These are phyloP conservation scores for Fusarium pilosicola DNA, from an alignment of 2,329 filamentous ascomycete species.

Conservation along the genomic window DNA sequence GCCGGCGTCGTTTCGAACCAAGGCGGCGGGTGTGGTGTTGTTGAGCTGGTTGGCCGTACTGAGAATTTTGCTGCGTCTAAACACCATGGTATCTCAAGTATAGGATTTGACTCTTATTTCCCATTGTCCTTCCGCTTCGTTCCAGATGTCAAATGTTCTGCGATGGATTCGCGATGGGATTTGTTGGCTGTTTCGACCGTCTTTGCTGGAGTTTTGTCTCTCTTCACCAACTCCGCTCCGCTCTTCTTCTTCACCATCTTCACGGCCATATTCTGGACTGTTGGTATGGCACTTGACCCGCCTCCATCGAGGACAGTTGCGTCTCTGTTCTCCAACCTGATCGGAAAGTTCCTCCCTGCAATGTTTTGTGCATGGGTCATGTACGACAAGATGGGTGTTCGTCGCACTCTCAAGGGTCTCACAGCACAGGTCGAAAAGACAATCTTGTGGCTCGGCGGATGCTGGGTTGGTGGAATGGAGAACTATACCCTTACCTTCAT, in stretches of 20 bases:
- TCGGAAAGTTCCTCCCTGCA: constrained; percentile 87
- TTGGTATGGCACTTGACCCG: constrained; percentile 89
- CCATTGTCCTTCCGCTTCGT: constrained; percentile 87
- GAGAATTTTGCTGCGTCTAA: constrained; percentile 70
- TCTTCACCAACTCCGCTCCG: constrained; percentile 82
- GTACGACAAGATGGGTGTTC: constrained; percentile 83
- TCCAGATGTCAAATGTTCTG: constrained; percentile 69
- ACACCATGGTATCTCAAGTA: constrained; percentile 79
- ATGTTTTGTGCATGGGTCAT: constrained; percentile 89
- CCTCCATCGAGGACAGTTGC: constrained; percentile 75
- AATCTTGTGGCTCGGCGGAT: constrained; percentile 86
- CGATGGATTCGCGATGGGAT: constrained; percentile 84
- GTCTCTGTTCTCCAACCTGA: constrained; percentile 77
- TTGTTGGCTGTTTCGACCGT: constrained; percentile 82
- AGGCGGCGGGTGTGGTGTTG: constrained; percentile 83
- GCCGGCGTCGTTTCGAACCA: constrained; percentile 78
- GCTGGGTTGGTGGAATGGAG: constrained; percentile 90
- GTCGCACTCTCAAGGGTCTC: constrained; percentile 75
- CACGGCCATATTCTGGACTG: constrained; percentile 85
- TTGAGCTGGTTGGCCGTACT: constrained; percentile 76
- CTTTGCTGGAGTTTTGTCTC: constrained; percentile 79
- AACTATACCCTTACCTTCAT: constrained; percentile 97
- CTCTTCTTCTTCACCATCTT: constrained; percentile 90
- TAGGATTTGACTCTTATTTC: constrained; percentile 87
- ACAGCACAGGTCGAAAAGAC: constrained; percentile 91